Evolutionary conservation across 441 rosid species (phyloP).

Genomic region (Erodium moschatum): DNA sequence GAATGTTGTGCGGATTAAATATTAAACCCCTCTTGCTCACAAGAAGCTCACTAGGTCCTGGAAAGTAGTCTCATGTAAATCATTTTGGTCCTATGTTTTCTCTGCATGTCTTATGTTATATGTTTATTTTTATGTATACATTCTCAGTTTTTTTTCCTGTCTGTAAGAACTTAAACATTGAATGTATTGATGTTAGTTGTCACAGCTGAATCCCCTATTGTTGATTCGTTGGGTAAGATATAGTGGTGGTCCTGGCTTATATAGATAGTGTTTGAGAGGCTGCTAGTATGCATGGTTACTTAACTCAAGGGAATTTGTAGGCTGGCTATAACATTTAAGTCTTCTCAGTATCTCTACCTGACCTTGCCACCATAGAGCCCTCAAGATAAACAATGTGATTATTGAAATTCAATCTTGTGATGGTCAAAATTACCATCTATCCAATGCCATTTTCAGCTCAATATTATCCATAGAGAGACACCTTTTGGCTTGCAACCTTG

Average conservation of each 20-base stretch:
- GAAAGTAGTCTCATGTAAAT: background rate
- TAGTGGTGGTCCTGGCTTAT: background rate
- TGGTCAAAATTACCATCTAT: background rate
- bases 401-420: background rate
- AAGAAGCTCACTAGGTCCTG: background rate
- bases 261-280: background rate
- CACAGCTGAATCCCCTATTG: background rate
- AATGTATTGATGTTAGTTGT: background rate
- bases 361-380: background rate
- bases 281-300: background rate
- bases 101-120: no score
- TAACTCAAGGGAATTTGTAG: background rate
- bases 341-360: background rate
- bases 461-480: background rate
- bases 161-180: background rate
- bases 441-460: background rate
- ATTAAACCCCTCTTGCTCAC: background rate
- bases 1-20: background rate
- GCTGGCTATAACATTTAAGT: background rate
- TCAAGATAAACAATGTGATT: background rate
- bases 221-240: background rate
- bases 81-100: background rate
- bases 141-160: background rate
- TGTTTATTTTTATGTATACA: no score
- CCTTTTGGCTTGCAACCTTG: slow-evolving; percentile 2